Percentiles rank a stretch among this genome's conserved stretches.
Conservation (phyloP, 1,284 basidiomycete species). For the Trichosporon inkin region DNA sequence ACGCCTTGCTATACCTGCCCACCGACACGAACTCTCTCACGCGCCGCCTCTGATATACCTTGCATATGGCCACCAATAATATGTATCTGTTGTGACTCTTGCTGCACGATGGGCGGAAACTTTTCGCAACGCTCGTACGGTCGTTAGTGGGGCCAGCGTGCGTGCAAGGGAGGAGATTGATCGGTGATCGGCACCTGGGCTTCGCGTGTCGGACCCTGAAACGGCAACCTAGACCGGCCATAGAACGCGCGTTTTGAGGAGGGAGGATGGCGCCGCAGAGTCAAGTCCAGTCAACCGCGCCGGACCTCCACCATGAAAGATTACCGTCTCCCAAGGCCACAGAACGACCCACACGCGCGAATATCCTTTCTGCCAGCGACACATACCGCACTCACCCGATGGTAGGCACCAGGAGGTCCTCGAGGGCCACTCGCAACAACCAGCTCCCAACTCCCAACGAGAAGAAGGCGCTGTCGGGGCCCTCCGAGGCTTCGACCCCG, state of each 20-base stretch:
- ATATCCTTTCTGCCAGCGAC: neutral
- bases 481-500: neutral
- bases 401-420: neutral
- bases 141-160: neutral
- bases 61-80: conserved; percentile 3
- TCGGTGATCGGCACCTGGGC: conserved; percentile 6
- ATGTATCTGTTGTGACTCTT: conserved; percentile 3
- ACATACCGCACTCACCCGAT: neutral
- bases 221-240: conserved; percentile 6
- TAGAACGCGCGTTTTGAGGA: conserved; percentile 3
- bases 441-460: conserved; percentile 1
- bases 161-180: neutral
- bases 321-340: neutral
- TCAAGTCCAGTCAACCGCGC: conserved; percentile 16
- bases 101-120: neutral
- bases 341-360: neutral
- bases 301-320: conserved; percentile 7
- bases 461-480: neutral
- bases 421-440: neutral
- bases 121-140: neutral
- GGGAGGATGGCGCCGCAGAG: neutral
- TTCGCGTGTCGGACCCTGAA: conserved; percentile 5
- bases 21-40: neutral
- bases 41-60: conserved; percentile 2
- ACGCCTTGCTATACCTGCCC: neutral